phyloP scores from a whole-genome alignment of 2,329 filamentous ascomycete species.

The Dendryphion nanum region DNA sequence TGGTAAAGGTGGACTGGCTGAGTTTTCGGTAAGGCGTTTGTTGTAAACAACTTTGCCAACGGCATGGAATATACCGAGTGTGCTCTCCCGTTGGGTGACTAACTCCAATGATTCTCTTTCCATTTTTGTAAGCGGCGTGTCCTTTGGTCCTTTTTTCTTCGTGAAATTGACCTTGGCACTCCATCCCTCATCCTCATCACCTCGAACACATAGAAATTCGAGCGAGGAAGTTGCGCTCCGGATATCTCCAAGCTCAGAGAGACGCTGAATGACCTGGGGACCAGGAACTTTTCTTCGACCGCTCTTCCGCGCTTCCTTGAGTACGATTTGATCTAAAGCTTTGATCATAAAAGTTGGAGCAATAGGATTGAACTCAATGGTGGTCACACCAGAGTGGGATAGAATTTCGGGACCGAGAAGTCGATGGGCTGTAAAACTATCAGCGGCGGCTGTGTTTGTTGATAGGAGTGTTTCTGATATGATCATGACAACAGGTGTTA shows the following conservation, averaged over 20 bases:
- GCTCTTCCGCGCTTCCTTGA: constrained; percentile 81
- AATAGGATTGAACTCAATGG: constrained; percentile 91
- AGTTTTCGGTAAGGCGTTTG: constrained; percentile 63
- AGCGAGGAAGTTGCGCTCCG: constrained; percentile 88
- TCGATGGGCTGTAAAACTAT: constrained; percentile 90
- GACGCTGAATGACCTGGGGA: constrained; percentile 70
- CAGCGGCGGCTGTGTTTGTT: constrained; percentile 77
- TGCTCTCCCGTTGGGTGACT: constrained; percentile 83
- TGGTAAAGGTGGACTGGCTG: constrained; percentile 22
- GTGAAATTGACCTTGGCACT: constrained; percentile 70
- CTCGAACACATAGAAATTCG: constrained; percentile 86
- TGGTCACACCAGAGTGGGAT: constrained; percentile 72
- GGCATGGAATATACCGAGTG: constrained; percentile 91
- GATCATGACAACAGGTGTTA: constrained; percentile 74
- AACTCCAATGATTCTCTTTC: constrained; percentile 78
- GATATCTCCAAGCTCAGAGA: constrained; percentile 88
- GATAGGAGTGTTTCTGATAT: constrained; percentile 88
- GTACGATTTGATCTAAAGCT: constrained; percentile 75
- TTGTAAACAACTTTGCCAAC: constrained; percentile 97
- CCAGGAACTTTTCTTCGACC: constrained; percentile 74
- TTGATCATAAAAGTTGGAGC: constrained; percentile 83
- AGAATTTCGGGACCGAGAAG: constrained; percentile 84
- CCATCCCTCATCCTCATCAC: constrained; percentile 79
- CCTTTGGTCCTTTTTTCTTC: constrained; percentile 54
- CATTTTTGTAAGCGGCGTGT: constrained; percentile 65